Conservation (phyloP, 2,329 filamentous ascomycete genomes). For the Phaeoacremonium minimum region DNA sequence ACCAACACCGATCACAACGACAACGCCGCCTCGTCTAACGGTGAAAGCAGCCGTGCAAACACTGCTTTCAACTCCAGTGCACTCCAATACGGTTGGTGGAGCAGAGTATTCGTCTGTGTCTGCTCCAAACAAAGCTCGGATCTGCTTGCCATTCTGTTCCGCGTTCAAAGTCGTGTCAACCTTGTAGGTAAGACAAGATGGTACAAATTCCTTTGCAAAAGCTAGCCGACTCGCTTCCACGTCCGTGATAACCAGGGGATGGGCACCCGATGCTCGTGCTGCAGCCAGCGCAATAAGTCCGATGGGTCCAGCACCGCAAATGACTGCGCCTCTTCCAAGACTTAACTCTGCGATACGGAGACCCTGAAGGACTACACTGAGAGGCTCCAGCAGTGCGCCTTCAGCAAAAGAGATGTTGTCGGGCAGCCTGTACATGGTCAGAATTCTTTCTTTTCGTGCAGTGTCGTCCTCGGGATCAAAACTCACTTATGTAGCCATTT, state of each 20-base stretch:
- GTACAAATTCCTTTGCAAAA: conserved; percentile 56
- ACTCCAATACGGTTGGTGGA: conserved; percentile 58
- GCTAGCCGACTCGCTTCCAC: conserved; percentile 49
- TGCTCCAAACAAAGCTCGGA: conserved; percentile 48
- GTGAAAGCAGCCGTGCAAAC: conserved; percentile 54
- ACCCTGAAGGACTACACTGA: conserved; percentile 60
- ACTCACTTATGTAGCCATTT: conserved; percentile 50
- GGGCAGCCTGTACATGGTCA: conserved; percentile 33
- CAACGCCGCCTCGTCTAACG: conserved; percentile 51
- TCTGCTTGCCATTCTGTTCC: conserved; percentile 44
- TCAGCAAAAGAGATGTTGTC: conserved; percentile 52
- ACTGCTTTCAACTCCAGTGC: conserved; percentile 62
- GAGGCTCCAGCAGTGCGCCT: conserved; percentile 60
- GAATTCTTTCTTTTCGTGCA: too few relatives aligned
- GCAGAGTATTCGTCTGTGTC: conserved; percentile 46
- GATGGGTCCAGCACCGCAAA: conserved; percentile 62
- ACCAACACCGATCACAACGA: conserved; percentile 64
- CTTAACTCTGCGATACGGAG: conserved; percentile 46
- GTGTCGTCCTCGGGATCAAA: too few relatives aligned
- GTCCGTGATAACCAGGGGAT: conserved; percentile 62
- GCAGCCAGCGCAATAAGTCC: conserved; percentile 54
- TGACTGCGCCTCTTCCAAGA: conserved; percentile 49
- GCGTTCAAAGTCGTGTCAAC: conserved; percentile 39
- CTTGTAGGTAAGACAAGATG: conserved; percentile 48
- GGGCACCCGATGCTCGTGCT: conserved; percentile 57